Conservation (phyloP, 331 rosid genomes). For the Stylosanthes scabra region DNA sequence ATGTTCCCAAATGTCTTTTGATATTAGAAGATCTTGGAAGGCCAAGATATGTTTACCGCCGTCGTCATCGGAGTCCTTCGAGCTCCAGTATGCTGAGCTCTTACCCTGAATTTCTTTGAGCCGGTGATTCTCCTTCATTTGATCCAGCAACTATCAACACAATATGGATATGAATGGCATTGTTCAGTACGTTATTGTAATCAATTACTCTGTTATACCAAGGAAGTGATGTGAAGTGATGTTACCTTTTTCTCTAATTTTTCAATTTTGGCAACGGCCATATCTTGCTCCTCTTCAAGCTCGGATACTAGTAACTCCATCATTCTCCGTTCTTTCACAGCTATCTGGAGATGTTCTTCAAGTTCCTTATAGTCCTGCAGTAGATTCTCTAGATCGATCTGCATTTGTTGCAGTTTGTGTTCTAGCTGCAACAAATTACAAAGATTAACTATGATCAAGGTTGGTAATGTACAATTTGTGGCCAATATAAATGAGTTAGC, state of each 20-base stretch:
- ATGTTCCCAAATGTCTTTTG: slow-evolving; percentile 48
- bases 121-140: slow-evolving; percentile 61
- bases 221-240: neutral
- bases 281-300: slow-evolving; percentile 77
- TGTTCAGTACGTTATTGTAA: too few relatives aligned
- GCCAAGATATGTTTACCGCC: slow-evolving; percentile 1
- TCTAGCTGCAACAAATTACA: slow-evolving; percentile 54
- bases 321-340: slow-evolving; percentile 68
- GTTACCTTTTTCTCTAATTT: slow-evolving; percentile 68
- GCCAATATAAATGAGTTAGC: too few relatives aligned
- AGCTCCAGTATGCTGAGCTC: slow-evolving; percentile 48
- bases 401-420: slow-evolving; percentile 51
- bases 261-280: slow-evolving; percentile 65
- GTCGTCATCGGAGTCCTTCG: slow-evolving; percentile 40
- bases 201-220: too few relatives aligned
- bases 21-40: slow-evolving; percentile 49
- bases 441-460: too few relatives aligned
- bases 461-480: too few relatives aligned
- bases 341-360: slow-evolving; percentile 56
- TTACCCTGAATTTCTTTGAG: slow-evolving; percentile 65
- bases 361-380: slow-evolving; percentile 63
- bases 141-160: slow-evolving; percentile 57
- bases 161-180: slow-evolving; percentile 10
- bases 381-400: slow-evolving; percentile 59
- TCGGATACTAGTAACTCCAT: slow-evolving; percentile 66